Evolutionary conservation across 345 rosid genomes (phyloP), one percentile per base, ranked within the genome.

Genomic region (Lepidium aucheri): DNA sequence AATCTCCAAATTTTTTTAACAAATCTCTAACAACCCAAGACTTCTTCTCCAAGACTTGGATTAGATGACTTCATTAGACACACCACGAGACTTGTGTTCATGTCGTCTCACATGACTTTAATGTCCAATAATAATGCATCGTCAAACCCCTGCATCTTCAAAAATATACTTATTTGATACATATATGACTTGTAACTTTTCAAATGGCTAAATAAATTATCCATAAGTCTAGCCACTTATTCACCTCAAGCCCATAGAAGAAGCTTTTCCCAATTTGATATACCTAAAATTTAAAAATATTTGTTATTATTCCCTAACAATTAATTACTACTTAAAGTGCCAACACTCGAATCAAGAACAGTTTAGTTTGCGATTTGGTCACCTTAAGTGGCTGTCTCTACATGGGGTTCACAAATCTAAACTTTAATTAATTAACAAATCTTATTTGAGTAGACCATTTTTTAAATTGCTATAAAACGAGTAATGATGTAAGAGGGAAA

Each of bases 321-420:
- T 24, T 24, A 24, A 24, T 24, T 24, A 24, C 22, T 20, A 2
- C 26, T 24, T 24, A 24, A 42, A 41, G 46, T 60, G 44, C 32
- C 51, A 44, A 35, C 0, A 20, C 41, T 40, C 17, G 22, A 53
- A 70, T 70, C 63, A 63, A 45, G 12, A 53, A 44, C 55, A 62
- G 64, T 64, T 15, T 39, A 56, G 24, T 39, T 56, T 26, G 54
- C 52, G 70, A 72, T 56, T 47, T 55, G 65, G 65, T 57, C 70
- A 32, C 50, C 39, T 9, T 32, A 30, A 63, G 65, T 57, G 70
- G 60, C 53, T 65, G 69, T 64, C 59, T 60, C 65, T 28, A 56
- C 28, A 63, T 39, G 59, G 59, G 65, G 76, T 56, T 72, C 65
- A 64, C 59, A 49, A 56, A 45, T 44, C 63, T 64, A 0, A 28